Evolutionary conservation across 106 monocot genomes (phyloP).

Genomic region (Amphibolis antarctica): DNA sequence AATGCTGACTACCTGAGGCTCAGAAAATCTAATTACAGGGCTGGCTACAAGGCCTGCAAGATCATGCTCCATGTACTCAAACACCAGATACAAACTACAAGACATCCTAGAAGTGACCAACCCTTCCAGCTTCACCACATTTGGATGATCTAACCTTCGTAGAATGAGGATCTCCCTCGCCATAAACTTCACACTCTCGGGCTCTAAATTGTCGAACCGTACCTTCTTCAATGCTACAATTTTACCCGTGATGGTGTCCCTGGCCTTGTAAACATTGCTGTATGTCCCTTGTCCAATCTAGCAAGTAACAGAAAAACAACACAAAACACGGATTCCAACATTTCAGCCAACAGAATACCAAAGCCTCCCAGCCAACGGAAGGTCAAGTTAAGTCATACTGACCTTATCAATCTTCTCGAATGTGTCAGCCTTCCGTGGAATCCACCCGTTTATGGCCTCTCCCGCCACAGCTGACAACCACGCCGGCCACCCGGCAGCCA

Average conservation of each 20-base stretch:
- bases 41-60: slow-evolving; percentile 25
- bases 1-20: slow-evolving; percentile 15
- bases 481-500: slow-evolving; percentile 19
- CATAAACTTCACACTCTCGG: slow-evolving; percentile 27
- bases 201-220: slow-evolving; percentile 19
- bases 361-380: neutral
- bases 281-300: slow-evolving; percentile 29
- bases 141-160: slow-evolving; percentile 21
- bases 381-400: neutral
- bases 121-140: slow-evolving; percentile 22
- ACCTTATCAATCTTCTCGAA: slow-evolving; percentile 21
- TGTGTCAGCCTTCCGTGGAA: slow-evolving; percentile 11
- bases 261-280: slow-evolving; percentile 29
- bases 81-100: slow-evolving; percentile 28
- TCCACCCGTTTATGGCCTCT: slow-evolving; percentile 22
- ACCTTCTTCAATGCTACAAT: slow-evolving; percentile 31
- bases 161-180: slow-evolving; percentile 28
- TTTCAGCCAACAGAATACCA: no score
- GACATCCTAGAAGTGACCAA: slow-evolving; percentile 26
- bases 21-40: slow-evolving; percentile 18
- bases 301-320: neutral
- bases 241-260: slow-evolving; percentile 16
- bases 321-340: neutral
- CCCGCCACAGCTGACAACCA: slow-evolving; percentile 22
- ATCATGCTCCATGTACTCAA: slow-evolving; percentile 31